Percentiles rank a stretch among this genome's conserved stretches.
These are phyloP conservation scores for Fraxinus velutina DNA, from an alignment of 305 asterid species.

Conservation along the genomic window DNA sequence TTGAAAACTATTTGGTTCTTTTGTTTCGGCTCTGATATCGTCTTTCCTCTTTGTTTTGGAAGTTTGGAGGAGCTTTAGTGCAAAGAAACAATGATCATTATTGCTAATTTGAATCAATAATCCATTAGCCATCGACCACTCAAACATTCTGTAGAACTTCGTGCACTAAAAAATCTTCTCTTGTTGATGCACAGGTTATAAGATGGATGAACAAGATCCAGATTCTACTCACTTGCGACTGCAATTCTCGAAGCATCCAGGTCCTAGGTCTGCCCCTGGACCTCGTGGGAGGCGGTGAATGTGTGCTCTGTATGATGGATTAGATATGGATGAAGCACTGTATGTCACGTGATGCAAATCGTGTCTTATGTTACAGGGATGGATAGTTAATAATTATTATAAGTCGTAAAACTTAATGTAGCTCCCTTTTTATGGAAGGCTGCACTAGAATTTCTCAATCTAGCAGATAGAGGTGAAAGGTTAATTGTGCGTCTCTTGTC, in stretches of 20 bases:
- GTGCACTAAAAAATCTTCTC: neutral
- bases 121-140: neutral
- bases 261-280: constrained; percentile 39
- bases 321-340: neutral
- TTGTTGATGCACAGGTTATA: constrained; percentile 38
- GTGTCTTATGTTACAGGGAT: neutral
- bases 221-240: constrained; percentile 41
- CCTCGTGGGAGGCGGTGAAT: constrained; percentile 41
- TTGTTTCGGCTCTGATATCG: neutral
- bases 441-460: neutral
- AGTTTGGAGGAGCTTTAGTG: neutral
- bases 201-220: constrained; percentile 46
- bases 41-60: neutral
- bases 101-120: neutral
- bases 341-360: neutral
- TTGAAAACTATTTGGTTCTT: neutral
- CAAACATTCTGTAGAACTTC: no score
- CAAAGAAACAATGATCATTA: neutral
- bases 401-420: neutral
- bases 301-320: neutral
- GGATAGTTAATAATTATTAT: neutral
- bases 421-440: neutral
- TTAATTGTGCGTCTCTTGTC: neutral
- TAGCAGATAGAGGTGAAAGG: neutral
- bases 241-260: constrained; percentile 51